Percentiles rank a stretch among this genome's conserved stretches.
Evolutionary conservation across 2,329 filamentous ascomycete species (phyloP).

Genomic region (Cytospora mali): DNA sequence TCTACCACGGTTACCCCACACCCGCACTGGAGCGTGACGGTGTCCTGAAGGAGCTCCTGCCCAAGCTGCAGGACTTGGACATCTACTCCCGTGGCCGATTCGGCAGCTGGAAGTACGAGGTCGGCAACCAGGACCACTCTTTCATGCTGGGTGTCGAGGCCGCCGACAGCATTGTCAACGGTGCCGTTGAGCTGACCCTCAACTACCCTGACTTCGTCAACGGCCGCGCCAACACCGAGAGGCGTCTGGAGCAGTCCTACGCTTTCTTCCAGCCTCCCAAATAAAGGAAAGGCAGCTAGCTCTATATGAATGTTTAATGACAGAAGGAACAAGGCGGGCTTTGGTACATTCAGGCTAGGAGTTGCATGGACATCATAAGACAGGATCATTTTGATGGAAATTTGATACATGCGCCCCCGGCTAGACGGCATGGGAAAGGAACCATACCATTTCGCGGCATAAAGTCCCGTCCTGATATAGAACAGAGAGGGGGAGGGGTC

Average conservation of each 20-base stretch:
- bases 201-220: conserved; percentile 99
- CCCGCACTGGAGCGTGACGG: conserved; percentile 94
- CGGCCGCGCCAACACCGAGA: conserved; percentile 67
- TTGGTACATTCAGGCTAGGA: conserved; percentile 28
- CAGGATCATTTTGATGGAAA: conserved; percentile 22
- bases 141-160: conserved; percentile 98
- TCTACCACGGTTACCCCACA: conserved; percentile 98
- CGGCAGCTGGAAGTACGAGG: conserved; percentile 96
- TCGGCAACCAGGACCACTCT: conserved; percentile 94
- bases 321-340: conserved; percentile 20
- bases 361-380: conserved; percentile 27
- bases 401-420: conserved; percentile 14
- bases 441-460: conserved; percentile 6
- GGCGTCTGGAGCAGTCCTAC: conserved; percentile 58
- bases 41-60: conserved; percentile 87
- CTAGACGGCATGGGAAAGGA: conserved; percentile 15
- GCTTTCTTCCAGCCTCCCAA: conserved; percentile 36
- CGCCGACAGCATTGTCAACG: conserved; percentile 85
- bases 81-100: conserved; percentile 97
- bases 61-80: conserved; percentile 85
- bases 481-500: conserved; percentile 9
- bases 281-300: background rate
- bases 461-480: background rate
- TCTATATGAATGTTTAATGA: conserved; percentile 23
- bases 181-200: conserved; percentile 86